phyloP scores from a whole-genome alignment of 2,329 filamentous ascomycete species.

The Dactylellina cionopaga region DNA sequence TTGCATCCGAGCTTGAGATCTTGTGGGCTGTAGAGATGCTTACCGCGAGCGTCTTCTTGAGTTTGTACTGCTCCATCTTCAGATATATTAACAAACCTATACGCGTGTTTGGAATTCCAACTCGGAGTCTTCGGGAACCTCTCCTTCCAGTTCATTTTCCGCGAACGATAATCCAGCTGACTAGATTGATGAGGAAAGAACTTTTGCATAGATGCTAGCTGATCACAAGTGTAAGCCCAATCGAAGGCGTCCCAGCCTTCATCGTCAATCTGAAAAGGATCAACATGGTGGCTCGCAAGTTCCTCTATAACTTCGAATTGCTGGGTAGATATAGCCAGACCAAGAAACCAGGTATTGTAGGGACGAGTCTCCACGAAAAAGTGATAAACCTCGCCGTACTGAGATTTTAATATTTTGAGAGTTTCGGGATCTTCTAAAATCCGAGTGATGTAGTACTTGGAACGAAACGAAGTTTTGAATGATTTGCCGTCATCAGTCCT shows the following conservation, averaged over 20 bases:
- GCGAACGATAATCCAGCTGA: background rate
- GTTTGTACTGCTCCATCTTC: background rate
- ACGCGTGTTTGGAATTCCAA: background rate
- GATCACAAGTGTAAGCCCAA: slow-evolving; percentile 12
- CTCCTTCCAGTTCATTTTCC: background rate
- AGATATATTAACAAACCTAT: too few species aligned
- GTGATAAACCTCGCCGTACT: too few species aligned
- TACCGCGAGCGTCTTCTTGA: too few species aligned
- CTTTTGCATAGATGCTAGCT: background rate
- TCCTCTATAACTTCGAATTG: background rate
- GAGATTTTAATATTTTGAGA: too few species aligned
- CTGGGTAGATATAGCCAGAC: background rate
- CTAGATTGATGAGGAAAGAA: slow-evolving; percentile 3
- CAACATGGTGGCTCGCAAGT: background rate
- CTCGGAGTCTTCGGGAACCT: background rate
- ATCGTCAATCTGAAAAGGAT: slow-evolving; percentile 9
- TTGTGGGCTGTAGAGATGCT: too few species aligned
- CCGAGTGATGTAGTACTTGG: too few species aligned
- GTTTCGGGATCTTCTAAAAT: too few species aligned
- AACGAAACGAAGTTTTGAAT: too few species aligned
- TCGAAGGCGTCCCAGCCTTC: slow-evolving; percentile 28
- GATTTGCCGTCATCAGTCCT: too few species aligned
- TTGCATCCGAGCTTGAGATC: too few species aligned
- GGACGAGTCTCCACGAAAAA: too few species aligned
- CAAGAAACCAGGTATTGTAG: too few species aligned